phyloP scores from a whole-genome alignment of 345 rosid genomes.

The Populus nigra region DNA sequence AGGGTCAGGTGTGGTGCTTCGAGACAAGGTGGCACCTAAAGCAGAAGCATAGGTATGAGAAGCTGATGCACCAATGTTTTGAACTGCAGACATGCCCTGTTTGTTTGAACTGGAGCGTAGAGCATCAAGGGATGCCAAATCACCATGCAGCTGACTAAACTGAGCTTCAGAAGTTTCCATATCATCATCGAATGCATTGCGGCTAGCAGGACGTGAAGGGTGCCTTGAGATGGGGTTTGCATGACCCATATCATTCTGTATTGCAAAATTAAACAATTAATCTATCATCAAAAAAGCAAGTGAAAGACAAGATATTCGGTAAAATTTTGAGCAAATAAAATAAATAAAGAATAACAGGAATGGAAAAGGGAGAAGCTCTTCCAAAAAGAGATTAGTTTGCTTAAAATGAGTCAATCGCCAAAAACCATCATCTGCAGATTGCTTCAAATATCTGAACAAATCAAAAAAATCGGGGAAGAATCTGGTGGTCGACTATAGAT shows the following conservation, averaged over 20 bases:
- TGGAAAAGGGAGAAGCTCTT: background rate
- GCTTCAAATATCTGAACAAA: background rate
- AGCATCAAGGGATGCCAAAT: slow-evolving; percentile 39
- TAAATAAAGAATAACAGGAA: slow-evolving; percentile 7
- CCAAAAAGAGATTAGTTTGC: background rate
- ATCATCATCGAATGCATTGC: slow-evolving; percentile 47
- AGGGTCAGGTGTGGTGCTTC: slow-evolving; percentile 65
- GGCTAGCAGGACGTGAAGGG: slow-evolving; percentile 59
- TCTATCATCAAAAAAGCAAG: slow-evolving; percentile 4
- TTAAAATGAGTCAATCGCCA: background rate
- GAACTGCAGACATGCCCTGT: slow-evolving; percentile 26
- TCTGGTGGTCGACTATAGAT: background rate
- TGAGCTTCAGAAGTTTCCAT: slow-evolving; percentile 44
- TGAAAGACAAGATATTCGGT: background rate
- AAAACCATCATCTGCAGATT: background rate
- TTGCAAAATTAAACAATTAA: slow-evolving; percentile 20
- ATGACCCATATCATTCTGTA: slow-evolving; percentile 56
- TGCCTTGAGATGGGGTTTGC: slow-evolving; percentile 41
- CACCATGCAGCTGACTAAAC: slow-evolving; percentile 39
- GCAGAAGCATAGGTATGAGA: slow-evolving; percentile 61
- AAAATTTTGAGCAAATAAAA: background rate
- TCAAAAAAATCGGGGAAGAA: background rate
- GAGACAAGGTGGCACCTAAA: slow-evolving; percentile 55
- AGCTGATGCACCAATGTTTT: slow-evolving; percentile 39
- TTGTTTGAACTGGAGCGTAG: slow-evolving; percentile 33